Evolutionary conservation across 805 yeast genomes (phyloP).

Genomic region (Tetrapisispora phaffii): DNA sequence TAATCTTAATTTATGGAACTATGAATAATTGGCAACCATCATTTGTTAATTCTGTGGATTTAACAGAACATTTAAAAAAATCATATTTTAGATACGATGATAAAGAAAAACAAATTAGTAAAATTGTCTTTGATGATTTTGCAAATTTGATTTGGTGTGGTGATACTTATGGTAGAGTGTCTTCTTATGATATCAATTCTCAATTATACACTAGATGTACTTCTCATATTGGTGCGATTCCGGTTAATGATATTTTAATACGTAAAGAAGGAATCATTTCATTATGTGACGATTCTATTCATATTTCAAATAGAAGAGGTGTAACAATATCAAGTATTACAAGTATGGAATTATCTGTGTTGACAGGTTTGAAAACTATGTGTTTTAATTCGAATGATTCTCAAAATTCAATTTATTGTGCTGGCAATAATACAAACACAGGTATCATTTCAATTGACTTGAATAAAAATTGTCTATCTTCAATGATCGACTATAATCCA

Average conservation of each 20-base stretch:
- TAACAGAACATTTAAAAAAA: slow-evolving; percentile 25
- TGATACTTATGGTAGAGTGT: slow-evolving; percentile 45
- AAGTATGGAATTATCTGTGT: slow-evolving; percentile 24
- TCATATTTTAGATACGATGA: slow-evolving; percentile 27
- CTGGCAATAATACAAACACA: slow-evolving; percentile 27
- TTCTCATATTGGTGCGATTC: slow-evolving; percentile 37
- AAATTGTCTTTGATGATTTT: slow-evolving; percentile 52
- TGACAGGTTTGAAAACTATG: slow-evolving; percentile 33
- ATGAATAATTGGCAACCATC: slow-evolving; percentile 32
- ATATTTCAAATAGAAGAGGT: slow-evolving; percentile 51
- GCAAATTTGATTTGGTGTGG: slow-evolving; percentile 82
- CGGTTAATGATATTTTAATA: slow-evolving; percentile 44
- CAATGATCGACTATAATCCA: slow-evolving; percentile 35
- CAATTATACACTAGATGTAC: slow-evolving; percentile 48
- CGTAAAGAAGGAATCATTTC: slow-evolving; percentile 52
- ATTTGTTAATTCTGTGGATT: slow-evolving; percentile 22
- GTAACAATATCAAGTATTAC: slow-evolving; percentile 31
- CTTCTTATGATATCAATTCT: slow-evolving; percentile 38
- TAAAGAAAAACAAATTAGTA: slow-evolving; percentile 24
- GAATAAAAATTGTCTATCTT: slow-evolving; percentile 30
- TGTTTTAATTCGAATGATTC: slow-evolving; percentile 32
- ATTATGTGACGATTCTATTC: slow-evolving; percentile 41
- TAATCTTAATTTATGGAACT: neutral
- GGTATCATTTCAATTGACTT: slow-evolving; percentile 37
- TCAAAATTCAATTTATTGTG: slow-evolving; percentile 38